A percentile compares a stretch with the other conserved stretches of the same genome.
Conservation (phyloP, 257 asterid species). For the Fraxinus anomala region DNA sequence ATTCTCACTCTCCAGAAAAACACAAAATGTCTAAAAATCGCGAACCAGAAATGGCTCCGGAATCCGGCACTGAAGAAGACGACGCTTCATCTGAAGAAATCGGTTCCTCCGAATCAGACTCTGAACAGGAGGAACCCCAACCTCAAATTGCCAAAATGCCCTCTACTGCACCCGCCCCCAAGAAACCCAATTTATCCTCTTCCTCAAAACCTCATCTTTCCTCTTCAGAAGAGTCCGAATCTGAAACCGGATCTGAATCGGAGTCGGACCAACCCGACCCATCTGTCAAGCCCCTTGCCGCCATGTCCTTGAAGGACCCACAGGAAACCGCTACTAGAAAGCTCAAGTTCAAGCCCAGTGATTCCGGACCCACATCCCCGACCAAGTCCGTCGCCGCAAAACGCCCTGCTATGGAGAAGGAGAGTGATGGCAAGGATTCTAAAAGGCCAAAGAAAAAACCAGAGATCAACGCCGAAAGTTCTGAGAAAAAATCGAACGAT, state of each 20-base stretch:
- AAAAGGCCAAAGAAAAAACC: conserved; percentile 50
- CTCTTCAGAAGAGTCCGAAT: conserved; percentile 44
- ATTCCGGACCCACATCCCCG: conserved; percentile 35
- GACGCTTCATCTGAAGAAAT: conserved; percentile 39
- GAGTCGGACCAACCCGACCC: conserved; percentile 39
- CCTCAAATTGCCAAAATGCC: neutral
- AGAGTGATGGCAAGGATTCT: conserved; percentile 29
- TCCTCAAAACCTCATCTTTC: conserved; percentile 23
- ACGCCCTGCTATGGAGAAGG: conserved; percentile 41
- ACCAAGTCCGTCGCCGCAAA: conserved; percentile 30
- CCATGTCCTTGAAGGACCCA: conserved; percentile 31
- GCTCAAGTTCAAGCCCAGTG: conserved; percentile 32
- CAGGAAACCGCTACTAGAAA: conserved; percentile 29
- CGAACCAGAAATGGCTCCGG: conserved; percentile 27
- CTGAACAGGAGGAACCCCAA: conserved; percentile 35
- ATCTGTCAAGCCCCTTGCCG: conserved; percentile 32
- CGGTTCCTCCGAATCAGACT: conserved; percentile 31
- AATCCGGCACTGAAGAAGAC: conserved; percentile 41
- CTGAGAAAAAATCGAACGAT: conserved; percentile 29
- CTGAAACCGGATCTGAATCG: conserved; percentile 53
- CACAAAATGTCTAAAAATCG: conserved; percentile 38
- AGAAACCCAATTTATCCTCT: conserved; percentile 22
- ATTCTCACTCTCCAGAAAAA: neutral
- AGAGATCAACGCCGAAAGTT: conserved; percentile 27
- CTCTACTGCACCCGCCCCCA: neutral